Evolutionary conservation across 331 rosid species (phyloP), one percentile per base, ranked within the genome.

Genomic region (Spiraea crenata): DNA sequence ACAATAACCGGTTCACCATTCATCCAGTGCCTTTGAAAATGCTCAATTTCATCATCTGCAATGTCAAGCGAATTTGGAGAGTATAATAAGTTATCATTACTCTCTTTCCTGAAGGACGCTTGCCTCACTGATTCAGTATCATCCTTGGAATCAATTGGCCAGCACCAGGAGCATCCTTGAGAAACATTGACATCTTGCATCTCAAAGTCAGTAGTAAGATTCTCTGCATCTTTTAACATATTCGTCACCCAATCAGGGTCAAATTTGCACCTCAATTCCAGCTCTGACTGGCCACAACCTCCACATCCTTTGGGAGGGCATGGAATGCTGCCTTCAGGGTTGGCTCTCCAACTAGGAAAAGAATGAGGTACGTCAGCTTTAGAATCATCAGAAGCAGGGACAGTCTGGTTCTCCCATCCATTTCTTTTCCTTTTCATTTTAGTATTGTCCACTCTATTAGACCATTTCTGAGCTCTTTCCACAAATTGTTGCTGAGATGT

Each of bases 1-100:
- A 89, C 92, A 60, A 89, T 79, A 72, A 89, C 89, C 11, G 96
- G 96, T 65, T 89, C 90, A 38, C 96, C 96, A 80, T 74, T 87
- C 78, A 65, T 73, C 96, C 96, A 89, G 77, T 89, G 92, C 81
- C 63, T 70, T 81, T 82, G 96, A 78, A 89, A 89, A 80, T 89
- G 96, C 69, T 85, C 77, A 19, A 80, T 77, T 51, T 79, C 91
- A 69, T 80, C 80, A 71, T 83, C 86, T 67, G 68, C 48, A 51
- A 83, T 68, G 56, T 79, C 76, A 35, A 75, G 59, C 47, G 82
- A 89, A 77, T 83, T 77, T 9, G 89, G 91, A 76, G 83, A 76
- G 65, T 85, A 83, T 59, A 89, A 71, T 55, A 77, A 85, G 75
- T 89, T 87, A 63, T 80, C 90, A 25, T 76, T 46, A 57, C 76